Evolutionary conservation across 2,329 filamentous ascomycete genomes (phyloP).

Genomic region (Chrysosporium queenslandicum): DNA sequence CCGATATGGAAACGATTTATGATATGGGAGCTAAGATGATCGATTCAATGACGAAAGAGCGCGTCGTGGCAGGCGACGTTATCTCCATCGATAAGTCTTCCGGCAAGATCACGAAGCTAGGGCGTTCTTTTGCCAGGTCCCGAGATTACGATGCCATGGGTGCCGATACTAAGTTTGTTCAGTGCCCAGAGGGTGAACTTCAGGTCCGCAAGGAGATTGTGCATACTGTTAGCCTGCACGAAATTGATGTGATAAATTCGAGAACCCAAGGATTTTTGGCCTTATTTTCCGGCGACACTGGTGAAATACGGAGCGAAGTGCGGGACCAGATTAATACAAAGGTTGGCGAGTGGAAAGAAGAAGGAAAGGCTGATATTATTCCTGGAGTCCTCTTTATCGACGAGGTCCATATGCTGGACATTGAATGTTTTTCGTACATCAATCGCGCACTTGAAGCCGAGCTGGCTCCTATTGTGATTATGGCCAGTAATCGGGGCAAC

Average conservation of each 20-base stretch:
- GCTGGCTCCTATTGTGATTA: slow-evolving; percentile 93
- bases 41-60: slow-evolving; percentile 98
- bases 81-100: slow-evolving; percentile 98
- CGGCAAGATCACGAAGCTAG: slow-evolving; percentile 94
- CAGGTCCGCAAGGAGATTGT: slow-evolving; percentile 96
- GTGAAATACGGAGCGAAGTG: slow-evolving; percentile 94
- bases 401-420: slow-evolving; percentile 99
- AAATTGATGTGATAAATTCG: slow-evolving; percentile 99
- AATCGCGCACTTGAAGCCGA: slow-evolving; percentile 94
- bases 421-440: slow-evolving; percentile 97
- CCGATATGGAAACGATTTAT: slow-evolving; percentile 98
- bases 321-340: slow-evolving; percentile 99
- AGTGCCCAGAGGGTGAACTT: slow-evolving; percentile 93
- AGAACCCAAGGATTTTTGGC: slow-evolving; percentile 96
- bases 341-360: slow-evolving; percentile 97
- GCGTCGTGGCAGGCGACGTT: slow-evolving; percentile 96
- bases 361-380: slow-evolving; percentile 96
- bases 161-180: slow-evolving; percentile 93
- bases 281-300: slow-evolving; percentile 94
- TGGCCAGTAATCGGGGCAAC: slow-evolving; percentile 93
- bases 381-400: slow-evolving; percentile 97
- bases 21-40: slow-evolving; percentile 99
- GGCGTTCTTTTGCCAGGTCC: slow-evolving; percentile 85
- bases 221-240: slow-evolving; percentile 91
- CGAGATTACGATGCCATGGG: slow-evolving; percentile 99